A percentile compares a stretch with the other conserved stretches of the same genome.
These are phyloP conservation scores for Hypomyces rosellus DNA, from an alignment of 2,329 filamentous ascomycete species.

Conservation along the genomic window DNA sequence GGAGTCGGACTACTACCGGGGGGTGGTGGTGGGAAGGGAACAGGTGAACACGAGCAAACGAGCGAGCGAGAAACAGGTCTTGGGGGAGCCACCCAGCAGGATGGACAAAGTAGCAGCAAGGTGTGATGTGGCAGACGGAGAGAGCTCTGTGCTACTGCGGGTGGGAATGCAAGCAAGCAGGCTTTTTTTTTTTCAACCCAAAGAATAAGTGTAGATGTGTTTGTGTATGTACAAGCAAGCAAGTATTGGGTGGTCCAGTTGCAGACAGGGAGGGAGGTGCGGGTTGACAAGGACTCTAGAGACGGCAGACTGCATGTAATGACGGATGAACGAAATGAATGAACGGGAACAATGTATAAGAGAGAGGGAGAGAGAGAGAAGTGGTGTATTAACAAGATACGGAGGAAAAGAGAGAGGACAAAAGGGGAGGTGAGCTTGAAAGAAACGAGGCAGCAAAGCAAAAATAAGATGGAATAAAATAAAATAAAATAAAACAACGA, in stretches of 20 bases:
- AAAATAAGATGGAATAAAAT: not conserved
- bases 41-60: not conserved
- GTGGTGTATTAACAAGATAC: not conserved
- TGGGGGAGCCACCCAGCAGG: slow-evolving; percentile 4
- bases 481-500: not conserved
- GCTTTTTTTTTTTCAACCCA: not conserved
- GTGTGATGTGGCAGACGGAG: slow-evolving; percentile 13
- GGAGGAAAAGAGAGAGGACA: not conserved
- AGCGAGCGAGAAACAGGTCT: slow-evolving; percentile 2
- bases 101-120: slow-evolving; percentile 6
- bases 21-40: not conserved
- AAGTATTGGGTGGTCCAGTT: not conserved
- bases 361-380: not conserved
- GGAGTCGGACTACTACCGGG: slow-evolving; percentile 5
- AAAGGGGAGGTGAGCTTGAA: not conserved
- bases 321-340: slow-evolving; percentile 1
- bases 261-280: not conserved
- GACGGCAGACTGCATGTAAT: slow-evolving; percentile 9
- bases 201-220: not conserved
- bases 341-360: not conserved
- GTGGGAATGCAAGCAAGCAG: slow-evolving; percentile 4
- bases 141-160: slow-evolving; percentile 8
- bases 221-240: not conserved
- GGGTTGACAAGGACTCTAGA: slow-evolving; percentile 3
- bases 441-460: not conserved